Evolutionary conservation across 495 filamentous ascomycete genomes (phyloP).

Genomic region (Trichoderma gamsii): DNA sequence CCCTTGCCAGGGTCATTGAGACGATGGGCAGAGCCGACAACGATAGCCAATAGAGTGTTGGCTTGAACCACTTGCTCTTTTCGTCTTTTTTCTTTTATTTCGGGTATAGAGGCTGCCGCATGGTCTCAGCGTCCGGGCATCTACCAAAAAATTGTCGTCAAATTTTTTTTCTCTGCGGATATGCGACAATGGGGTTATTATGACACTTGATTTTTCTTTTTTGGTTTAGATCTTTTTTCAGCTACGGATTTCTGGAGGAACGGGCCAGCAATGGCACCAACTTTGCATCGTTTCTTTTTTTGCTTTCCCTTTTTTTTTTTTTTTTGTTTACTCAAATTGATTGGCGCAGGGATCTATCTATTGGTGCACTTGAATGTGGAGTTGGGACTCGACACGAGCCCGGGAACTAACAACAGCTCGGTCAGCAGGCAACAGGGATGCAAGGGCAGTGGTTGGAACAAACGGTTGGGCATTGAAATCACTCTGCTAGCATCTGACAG

Average conservation of each 20-base stretch:
- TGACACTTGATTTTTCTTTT: constrained; percentile 17
- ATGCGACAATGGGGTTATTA: background rate
- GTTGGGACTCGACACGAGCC: too few species aligned
- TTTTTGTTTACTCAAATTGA: background rate
- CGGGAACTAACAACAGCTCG: too few species aligned
- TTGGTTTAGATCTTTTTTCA: constrained; percentile 13
- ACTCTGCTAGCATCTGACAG: too few species aligned
- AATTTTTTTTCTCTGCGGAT: background rate
- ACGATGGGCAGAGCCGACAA: constrained; percentile 30
- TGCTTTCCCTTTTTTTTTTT: constrained; percentile 18
- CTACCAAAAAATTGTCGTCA: background rate
- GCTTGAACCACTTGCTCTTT: too few species aligned
- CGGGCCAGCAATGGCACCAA: constrained; percentile 9
- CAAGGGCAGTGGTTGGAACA: too few species aligned
- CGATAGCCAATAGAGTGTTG: background rate
- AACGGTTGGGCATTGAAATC: too few species aligned
- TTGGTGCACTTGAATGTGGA: background rate
- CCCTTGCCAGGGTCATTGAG: constrained; percentile 46
- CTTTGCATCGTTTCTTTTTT: constrained; percentile 8
- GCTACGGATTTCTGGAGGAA: background rate
- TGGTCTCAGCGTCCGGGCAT: background rate
- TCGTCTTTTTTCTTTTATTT: background rate
- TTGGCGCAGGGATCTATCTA: background rate
- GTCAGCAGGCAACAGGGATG: too few species aligned
- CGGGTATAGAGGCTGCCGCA: background rate